Evolutionary conservation across 2,329 filamentous ascomycete genomes (phyloP).

Genomic region (Fusarium oxysporum): DNA sequence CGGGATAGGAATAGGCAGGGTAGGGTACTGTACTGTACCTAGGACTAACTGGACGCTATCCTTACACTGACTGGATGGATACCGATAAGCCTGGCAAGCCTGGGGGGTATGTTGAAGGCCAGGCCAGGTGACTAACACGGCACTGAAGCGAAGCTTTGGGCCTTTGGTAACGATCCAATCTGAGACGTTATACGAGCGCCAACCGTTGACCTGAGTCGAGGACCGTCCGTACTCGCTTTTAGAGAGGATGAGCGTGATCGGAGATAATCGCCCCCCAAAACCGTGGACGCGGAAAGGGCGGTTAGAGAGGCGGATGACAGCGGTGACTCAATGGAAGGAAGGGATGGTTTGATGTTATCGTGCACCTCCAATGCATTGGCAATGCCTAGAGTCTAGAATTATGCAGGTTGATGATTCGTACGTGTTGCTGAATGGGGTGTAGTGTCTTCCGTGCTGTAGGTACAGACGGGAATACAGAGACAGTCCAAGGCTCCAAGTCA

Average conservation of each 20-base stretch:
- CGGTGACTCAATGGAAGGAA: slow-evolving; percentile 32
- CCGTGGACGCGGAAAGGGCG: slow-evolving; percentile 37
- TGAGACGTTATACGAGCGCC: slow-evolving; percentile 38
- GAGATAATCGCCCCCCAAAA: slow-evolving; percentile 18
- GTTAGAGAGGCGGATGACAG: slow-evolving; percentile 18
- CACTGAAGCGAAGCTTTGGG: slow-evolving; percentile 22
- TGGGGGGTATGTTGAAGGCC: slow-evolving; percentile 3
- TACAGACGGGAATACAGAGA: slow-evolving; percentile 18
- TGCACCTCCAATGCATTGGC: neutral
- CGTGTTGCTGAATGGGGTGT: slow-evolving; percentile 29
- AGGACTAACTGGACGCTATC: slow-evolving; percentile 2
- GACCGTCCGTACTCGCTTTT: neutral
- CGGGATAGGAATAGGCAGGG: slow-evolving; percentile 24
- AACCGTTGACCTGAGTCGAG: slow-evolving; percentile 37
- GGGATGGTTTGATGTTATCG: slow-evolving; percentile 38
- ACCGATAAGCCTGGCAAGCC: slow-evolving; percentile 3
- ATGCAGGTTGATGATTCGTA: slow-evolving; percentile 42
- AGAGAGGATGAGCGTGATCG: slow-evolving; percentile 37
- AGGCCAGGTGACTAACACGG: slow-evolving; percentile 47
- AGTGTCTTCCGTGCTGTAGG: slow-evolving; percentile 12
- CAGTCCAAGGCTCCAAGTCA: slow-evolving; percentile 2
- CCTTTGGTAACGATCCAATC: slow-evolving; percentile 27
- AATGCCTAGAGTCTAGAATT: slow-evolving; percentile 37
- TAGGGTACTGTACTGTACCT: slow-evolving; percentile 7
- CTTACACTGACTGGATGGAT: slow-evolving; percentile 14